Evolutionary conservation across 225 moss, liverwort and hornwort species (phyloP), one percentile per base, ranked within the genome.

Genomic region (Climacium dendroides): DNA sequence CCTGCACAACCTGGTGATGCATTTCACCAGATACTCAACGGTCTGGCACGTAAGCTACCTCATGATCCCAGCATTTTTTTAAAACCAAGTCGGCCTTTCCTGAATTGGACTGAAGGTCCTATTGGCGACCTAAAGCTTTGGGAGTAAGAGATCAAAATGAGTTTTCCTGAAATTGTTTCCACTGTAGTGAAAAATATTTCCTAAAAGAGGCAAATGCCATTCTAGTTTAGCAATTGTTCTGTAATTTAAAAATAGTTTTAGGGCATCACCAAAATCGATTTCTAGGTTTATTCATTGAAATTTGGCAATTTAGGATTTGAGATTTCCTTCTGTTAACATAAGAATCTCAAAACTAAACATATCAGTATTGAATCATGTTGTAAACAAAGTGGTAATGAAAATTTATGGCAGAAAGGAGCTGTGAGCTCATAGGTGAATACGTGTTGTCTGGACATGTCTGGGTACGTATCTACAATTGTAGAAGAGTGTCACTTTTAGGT

Each of bases 11-110:
- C 96, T 47, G 98, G 98, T 47, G 96, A 98, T 87, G 98, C 98
- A 15, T 98, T 98, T 66, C 96, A 98, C 83, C 96, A 98, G 87
- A 96, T 98, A 75, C 89, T 98, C n/a, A 98, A 98, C 53, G 96
- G 95, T 26, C 85, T 98, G 53, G 96, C 96, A 3, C 92, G 96
- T 22, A 98, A 96, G 86, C 92, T 96, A 20, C 98, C 98, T 67
- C 98, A 98, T 43, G 90, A 91, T 80, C 87, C 87, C 30, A 89
- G 87, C 62, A 85, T 96, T 35, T 96, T 90, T 35, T 58, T 93
- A 28, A 83, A 87, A 66, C 83, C 91, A 50, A 90, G 86, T 39
- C 92, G 92, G 78, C 85, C 85, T 82, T 77, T 86, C 66, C 54
- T 98, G 52, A 98, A 96, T 85, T 98, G 98, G 98, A 96, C 95